phyloP scores from a whole-genome alignment of 2,329 filamentous ascomycete species.

The Fusarium decemcellulare region DNA sequence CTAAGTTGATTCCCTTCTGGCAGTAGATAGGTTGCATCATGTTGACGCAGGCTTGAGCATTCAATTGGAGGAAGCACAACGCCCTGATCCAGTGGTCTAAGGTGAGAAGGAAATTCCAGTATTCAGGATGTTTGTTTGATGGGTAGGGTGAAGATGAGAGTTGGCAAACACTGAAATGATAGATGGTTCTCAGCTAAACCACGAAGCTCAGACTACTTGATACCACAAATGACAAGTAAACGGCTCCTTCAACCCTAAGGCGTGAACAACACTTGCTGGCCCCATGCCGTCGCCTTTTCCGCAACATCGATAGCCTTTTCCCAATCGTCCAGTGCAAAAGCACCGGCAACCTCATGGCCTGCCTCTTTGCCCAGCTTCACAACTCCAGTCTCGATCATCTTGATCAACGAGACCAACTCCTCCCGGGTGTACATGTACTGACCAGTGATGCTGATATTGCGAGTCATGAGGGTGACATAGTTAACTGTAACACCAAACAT shows the following conservation, averaged over 20 bases:
- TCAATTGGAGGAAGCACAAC: too few species aligned
- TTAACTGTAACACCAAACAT: constrained; percentile 33
- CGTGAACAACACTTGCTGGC: constrained; percentile 30
- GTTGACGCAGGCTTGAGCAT: too few species aligned
- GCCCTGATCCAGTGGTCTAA: too few species aligned
- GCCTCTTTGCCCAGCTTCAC: constrained; percentile 28
- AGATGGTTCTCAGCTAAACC: too few species aligned
- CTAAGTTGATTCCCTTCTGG: too few species aligned
- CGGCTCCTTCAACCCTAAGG: neutral
- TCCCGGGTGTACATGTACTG: constrained; percentile 32
- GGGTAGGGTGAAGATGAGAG: too few species aligned
- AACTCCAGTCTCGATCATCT: constrained; percentile 30
- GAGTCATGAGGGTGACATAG: constrained; percentile 20
- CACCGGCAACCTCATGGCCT: constrained; percentile 27
- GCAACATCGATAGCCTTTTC: constrained; percentile 20
- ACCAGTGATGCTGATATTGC: constrained; percentile 28
- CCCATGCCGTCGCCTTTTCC: constrained; percentile 26
- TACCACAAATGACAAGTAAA: too few species aligned
- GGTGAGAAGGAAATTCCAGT: too few species aligned
- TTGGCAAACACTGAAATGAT: too few species aligned
- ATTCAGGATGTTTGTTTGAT: too few species aligned
- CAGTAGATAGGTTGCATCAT: too few species aligned
- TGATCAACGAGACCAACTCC: constrained; percentile 24
- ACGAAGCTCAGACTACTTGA: too few species aligned
- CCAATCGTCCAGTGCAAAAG: constrained; percentile 27